These are phyloP conservation scores for Cephalotrichum gorgonifer DNA, from an alignment of 2,329 filamentous ascomycete genomes.

Conservation along the genomic window DNA sequence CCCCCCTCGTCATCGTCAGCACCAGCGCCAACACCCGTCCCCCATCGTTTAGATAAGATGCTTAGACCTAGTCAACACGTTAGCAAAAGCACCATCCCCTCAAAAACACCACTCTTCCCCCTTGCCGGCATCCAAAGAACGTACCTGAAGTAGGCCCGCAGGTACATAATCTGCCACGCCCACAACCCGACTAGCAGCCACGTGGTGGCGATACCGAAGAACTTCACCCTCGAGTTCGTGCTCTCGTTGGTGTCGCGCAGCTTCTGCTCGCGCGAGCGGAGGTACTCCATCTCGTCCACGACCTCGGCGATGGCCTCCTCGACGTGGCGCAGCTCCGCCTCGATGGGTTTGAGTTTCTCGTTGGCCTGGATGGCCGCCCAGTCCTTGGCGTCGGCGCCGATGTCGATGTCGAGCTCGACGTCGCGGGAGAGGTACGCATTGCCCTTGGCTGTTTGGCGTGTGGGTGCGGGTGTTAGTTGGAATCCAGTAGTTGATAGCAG, in stretches of 20 bases:
- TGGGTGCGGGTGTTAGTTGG: neutral
- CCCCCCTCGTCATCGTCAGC: neutral
- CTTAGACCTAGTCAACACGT: constrained; percentile 42
- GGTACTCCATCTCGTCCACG: constrained; percentile 92
- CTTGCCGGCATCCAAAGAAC: constrained; percentile 3
- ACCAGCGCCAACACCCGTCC: neutral
- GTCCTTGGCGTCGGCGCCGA: constrained; percentile 93
- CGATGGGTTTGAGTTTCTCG: constrained; percentile 96
- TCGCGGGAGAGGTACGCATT: constrained; percentile 49
- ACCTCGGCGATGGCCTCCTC: constrained; percentile 86
- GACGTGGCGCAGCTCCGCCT: constrained; percentile 85
- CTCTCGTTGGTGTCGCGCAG: constrained; percentile 98
- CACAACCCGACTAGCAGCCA: constrained; percentile 81
- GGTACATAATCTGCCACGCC: constrained; percentile 95
- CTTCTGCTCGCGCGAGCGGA: constrained; percentile 82
- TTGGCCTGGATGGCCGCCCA: constrained; percentile 93
- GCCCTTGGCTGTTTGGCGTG: constrained; percentile 10
- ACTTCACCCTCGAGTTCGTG: constrained; percentile 97
- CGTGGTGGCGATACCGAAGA: constrained; percentile 93
- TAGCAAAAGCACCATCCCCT: constrained; percentile 4
- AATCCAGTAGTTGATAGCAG: neutral
- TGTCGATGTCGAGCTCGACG: constrained; percentile 89
- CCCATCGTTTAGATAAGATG: constrained; percentile 49
- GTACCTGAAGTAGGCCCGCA: constrained; percentile 89
- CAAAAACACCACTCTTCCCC: neutral